Evolutionary conservation across 2,329 filamentous ascomycete species (phyloP), one percentile per base, ranked within the genome.

Genomic region (Bipolaris bicolor): DNA sequence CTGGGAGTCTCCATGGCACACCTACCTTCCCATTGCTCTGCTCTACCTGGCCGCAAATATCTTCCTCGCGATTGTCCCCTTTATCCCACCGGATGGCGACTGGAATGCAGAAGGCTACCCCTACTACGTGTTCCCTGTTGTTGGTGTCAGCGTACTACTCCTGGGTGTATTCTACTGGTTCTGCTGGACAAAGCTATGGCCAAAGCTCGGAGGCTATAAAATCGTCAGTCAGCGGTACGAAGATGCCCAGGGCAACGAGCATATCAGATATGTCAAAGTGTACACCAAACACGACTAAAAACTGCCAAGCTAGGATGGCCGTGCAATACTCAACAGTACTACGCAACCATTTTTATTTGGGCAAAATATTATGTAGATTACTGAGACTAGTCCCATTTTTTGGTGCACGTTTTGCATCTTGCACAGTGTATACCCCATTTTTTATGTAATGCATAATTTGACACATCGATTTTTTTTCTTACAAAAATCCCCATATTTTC

Each of bases 51-150:
- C 71, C 4, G 74, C 73, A 18, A 78, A 80, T 61, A 59, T 70
- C 11, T 81, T 81, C 64, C 69, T 81, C 24, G 71, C 79, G 0
- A 50, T 79, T 0, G 77, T 77, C 0, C 78, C 79, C 0, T 81
- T 80, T 56, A 69, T 81, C 40, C 69, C 72, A 20, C 78, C 78
- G 2, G 71, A 72, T 39, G 73, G 73, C 7, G 76, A 78, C 18
- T 77, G 76, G 64, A 78, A 78, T 24, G 75, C 75, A 7, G 76
- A 77, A 0, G 73, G 71, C 7, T 73, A 80, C 31, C 79, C 79
- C 1, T 81, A 80, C 65, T 81, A 78, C 65, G 72, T 80, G 1
- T 80, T 77, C 36, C 77, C 79, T 0, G 70, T 80, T 18, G 70
- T 81, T 1, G 79, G 79, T 16, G 76, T 81, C 13, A 69, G 68